These are phyloP conservation scores for Cadophora luteo-olivacea DNA, from an alignment of 2,329 filamentous ascomycete species.

Conservation along the genomic window DNA sequence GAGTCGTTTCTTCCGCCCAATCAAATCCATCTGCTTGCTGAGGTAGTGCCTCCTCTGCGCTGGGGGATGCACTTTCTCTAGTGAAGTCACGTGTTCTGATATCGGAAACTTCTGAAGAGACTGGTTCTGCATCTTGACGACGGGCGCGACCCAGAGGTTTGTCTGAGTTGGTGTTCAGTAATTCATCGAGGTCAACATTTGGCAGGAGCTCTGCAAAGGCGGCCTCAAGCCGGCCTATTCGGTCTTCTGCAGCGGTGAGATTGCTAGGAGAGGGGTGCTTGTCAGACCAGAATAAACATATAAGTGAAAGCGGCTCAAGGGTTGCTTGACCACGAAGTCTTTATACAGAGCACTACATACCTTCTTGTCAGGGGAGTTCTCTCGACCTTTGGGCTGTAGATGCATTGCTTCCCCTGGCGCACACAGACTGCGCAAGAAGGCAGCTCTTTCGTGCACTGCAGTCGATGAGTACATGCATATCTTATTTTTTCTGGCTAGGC, in stretches of 20 bases:
- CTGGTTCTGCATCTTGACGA: neutral
- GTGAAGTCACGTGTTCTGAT: neutral
- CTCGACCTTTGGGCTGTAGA: slow-evolving; percentile 50
- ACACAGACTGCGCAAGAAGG: slow-evolving; percentile 49
- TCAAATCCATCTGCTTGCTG: slow-evolving; percentile 35
- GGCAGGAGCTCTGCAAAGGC: slow-evolving; percentile 28
- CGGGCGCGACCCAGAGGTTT: neutral
- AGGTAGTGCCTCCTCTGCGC: slow-evolving; percentile 30
- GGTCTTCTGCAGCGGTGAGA: slow-evolving; percentile 33
- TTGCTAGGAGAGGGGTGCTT: slow-evolving; percentile 37
- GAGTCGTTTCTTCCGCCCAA: slow-evolving; percentile 29
- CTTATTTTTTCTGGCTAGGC: neutral
- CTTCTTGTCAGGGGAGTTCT: slow-evolving; percentile 49
- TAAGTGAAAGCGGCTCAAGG: no score
- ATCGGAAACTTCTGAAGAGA: neutral
- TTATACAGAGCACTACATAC: neutral
- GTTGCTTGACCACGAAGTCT: neutral
- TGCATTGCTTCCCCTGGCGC: slow-evolving; percentile 49
- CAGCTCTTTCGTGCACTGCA: slow-evolving; percentile 50
- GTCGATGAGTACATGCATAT: neutral
- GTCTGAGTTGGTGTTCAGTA: slow-evolving; percentile 16
- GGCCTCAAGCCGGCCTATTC: slow-evolving; percentile 28
- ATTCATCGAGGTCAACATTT: slow-evolving; percentile 30
- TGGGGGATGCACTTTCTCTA: neutral
- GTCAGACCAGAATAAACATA: neutral